A percentile compares a stretch with the other conserved stretches of the same genome.
phyloP scores from a whole-genome alignment of 495 filamentous ascomycete genomes.

The Entonaema liquescens region DNA sequence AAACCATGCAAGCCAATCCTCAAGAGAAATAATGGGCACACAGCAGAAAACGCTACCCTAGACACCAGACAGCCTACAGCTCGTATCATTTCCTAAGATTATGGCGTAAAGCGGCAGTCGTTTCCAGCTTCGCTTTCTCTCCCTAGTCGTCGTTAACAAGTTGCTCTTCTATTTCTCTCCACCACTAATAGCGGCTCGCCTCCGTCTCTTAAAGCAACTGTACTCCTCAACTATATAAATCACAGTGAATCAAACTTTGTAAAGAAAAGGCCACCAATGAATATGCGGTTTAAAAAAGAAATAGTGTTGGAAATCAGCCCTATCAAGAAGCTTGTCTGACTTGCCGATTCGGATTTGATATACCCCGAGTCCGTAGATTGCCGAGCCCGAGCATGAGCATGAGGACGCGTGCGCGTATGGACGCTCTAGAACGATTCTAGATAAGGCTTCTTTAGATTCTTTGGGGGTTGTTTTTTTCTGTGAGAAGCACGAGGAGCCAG shows the following conservation, averaged over 20 bases:
- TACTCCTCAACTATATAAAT: neutral
- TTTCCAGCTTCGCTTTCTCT: conserved; percentile 11
- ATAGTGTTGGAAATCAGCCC: conserved; percentile 10
- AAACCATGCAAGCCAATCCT: conserved; percentile 30
- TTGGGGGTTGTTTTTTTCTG: conserved; percentile 1
- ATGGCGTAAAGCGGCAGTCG: conserved; percentile 5
- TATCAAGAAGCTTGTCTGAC: conserved; percentile 15
- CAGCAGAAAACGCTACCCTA: conserved; percentile 7
- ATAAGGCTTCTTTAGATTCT: conserved; percentile 13
- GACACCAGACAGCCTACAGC: conserved; percentile 15
- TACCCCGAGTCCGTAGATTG: conserved; percentile 2
- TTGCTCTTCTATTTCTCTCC: neutral
- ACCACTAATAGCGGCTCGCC: neutral
- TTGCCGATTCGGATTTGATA: conserved; percentile 5
- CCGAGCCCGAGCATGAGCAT: neutral
- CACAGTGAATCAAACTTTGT: neutral
- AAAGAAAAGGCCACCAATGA: neutral
- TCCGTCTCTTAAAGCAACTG: conserved; percentile 10
- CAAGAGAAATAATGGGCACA: conserved; percentile 8
- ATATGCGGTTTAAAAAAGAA: neutral
- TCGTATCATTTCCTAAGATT: conserved; percentile 21
- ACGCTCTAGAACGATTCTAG: conserved; percentile 31
- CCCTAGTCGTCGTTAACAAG: neutral
- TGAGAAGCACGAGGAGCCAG: conserved; percentile 24
- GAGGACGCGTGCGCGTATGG: conserved; percentile 13